phyloP scores from a whole-genome alignment of 768 basidiomycete species.

The Agrocybe pediades region DNA sequence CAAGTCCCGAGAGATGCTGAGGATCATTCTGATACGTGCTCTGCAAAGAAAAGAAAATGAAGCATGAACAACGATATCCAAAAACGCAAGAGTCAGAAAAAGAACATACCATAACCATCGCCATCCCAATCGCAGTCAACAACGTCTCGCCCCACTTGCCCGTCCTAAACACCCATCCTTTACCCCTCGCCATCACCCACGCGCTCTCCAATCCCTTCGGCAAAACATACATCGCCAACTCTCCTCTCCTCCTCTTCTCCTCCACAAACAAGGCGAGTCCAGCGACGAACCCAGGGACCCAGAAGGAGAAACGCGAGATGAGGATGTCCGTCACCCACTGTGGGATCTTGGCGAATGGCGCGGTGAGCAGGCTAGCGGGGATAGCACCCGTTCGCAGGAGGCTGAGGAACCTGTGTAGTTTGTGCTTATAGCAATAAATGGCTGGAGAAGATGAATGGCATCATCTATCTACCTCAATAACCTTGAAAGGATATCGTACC shows the following conservation, averaged over 20 bases:
- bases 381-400: conserved; percentile 24
- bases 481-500: conserved; percentile 39
- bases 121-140: conserved; percentile 52
- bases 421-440: conserved; percentile 67
- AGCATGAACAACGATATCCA: conserved; percentile 2
- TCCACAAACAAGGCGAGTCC: conserved; percentile 86
- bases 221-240: conserved; percentile 90
- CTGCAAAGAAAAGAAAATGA: conserved; percentile 33
- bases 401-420: conserved; percentile 52
- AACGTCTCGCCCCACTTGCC: conserved; percentile 70
- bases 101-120: conserved; percentile 82
- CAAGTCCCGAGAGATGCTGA: conserved; percentile 78
- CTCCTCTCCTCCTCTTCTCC: conserved; percentile 83
- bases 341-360: conserved; percentile 42
- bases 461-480: background rate
- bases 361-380: conserved; percentile 20
- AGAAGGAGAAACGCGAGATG: conserved; percentile 71
- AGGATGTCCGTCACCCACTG: conserved; percentile 55
- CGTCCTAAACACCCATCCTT: conserved; percentile 72
- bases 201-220: conserved; percentile 89
- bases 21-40: conserved; percentile 85
- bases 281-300: conserved; percentile 69
- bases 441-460: conserved; percentile 33
- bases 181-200: conserved; percentile 81
- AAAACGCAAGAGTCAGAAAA: conserved; percentile 1